Percentiles rank a stretch among this genome's conserved stretches.
phyloP scores from a whole-genome alignment of 176 grass and related monocot genomes.

The Paspalum notatum region DNA sequence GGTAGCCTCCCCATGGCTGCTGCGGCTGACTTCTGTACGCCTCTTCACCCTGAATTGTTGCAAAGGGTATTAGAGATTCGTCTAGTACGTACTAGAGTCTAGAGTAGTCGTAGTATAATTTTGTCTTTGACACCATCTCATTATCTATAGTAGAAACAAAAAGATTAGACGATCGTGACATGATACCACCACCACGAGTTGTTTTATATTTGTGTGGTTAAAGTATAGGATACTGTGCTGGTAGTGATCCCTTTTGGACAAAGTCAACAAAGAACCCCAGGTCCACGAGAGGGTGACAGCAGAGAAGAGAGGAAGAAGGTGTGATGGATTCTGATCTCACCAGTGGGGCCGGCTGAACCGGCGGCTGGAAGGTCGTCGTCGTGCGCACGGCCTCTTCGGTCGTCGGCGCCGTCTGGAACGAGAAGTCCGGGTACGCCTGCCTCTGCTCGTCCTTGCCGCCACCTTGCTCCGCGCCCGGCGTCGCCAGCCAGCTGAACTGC shows the following conservation, averaged over 20 bases:
- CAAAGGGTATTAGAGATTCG: constrained; percentile 30
- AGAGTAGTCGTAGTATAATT: not conserved
- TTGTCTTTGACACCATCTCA: constrained; percentile 2
- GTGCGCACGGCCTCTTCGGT: constrained; percentile 29
- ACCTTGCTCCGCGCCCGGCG: constrained; percentile 37
- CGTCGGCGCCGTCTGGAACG: constrained; percentile 68
- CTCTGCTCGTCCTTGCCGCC: constrained; percentile 59
- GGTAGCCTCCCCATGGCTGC: constrained; percentile 50
- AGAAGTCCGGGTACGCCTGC: constrained; percentile 68
- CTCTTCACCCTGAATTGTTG: constrained; percentile 41
- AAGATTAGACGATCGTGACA: constrained; percentile 35
- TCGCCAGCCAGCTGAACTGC: constrained; percentile 58
- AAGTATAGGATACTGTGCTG: not conserved
- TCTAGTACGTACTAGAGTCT: not conserved
- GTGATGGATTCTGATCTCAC: constrained; percentile 40
- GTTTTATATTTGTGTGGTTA: constrained; percentile 23
- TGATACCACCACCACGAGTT: not conserved
- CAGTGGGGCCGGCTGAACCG: constrained; percentile 31
- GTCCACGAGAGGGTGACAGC: not conserved
- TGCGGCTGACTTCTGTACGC: constrained; percentile 50
- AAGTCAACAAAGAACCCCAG: constrained; percentile 26
- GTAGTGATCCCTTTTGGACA: constrained; percentile 20
- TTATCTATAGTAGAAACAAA: constrained; percentile 9
- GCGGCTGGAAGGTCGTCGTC: constrained; percentile 51
- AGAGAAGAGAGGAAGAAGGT: not conserved